These are phyloP conservation scores for Mrakia blollopis DNA, from an alignment of 768 basidiomycete genomes.

Conservation along the genomic window DNA sequence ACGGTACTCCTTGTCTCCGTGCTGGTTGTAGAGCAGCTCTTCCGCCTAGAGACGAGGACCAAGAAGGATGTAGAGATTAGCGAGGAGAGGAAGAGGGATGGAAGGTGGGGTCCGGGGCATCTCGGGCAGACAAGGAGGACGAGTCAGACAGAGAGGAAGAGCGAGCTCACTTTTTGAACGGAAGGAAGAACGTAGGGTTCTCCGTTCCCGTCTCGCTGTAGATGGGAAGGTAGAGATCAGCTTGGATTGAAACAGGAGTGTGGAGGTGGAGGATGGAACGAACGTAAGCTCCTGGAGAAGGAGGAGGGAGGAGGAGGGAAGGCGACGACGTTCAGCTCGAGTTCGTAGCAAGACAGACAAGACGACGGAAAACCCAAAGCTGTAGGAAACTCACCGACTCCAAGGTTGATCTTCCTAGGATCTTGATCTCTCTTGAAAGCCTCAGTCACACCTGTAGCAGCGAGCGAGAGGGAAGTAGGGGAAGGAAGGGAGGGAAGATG, in stretches of 20 bases:
- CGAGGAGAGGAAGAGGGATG: constrained; percentile 19
- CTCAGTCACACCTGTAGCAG: constrained; percentile 58
- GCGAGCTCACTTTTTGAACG: constrained; percentile 67
- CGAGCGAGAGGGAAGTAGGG: not conserved
- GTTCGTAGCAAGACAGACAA: not conserved
- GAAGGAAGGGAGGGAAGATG: not conserved
- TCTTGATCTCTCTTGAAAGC: constrained; percentile 95
- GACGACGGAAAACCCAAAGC: not conserved
- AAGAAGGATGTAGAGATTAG: constrained; percentile 2
- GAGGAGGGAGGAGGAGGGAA: not conserved
- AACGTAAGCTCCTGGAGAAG: constrained; percentile 31
- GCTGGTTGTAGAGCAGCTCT: constrained; percentile 58
- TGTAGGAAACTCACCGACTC: constrained; percentile 69
- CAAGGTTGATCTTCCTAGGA: constrained; percentile 91
- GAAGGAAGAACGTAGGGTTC: constrained; percentile 89
- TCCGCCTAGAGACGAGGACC: constrained; percentile 57
- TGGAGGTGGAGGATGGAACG: constrained; percentile 6
- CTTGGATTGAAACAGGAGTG: not conserved
- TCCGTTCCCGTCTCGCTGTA: constrained; percentile 72
- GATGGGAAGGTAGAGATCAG: not conserved
- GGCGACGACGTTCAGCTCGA: constrained; percentile 8
- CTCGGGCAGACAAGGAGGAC: not conserved
- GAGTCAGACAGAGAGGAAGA: not conserved
- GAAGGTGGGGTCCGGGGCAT: constrained; percentile 5
- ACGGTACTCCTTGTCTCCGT: constrained; percentile 84